Conservation (phyloP, 106 monocot genomes). For the Amphibolis antarctica region DNA sequence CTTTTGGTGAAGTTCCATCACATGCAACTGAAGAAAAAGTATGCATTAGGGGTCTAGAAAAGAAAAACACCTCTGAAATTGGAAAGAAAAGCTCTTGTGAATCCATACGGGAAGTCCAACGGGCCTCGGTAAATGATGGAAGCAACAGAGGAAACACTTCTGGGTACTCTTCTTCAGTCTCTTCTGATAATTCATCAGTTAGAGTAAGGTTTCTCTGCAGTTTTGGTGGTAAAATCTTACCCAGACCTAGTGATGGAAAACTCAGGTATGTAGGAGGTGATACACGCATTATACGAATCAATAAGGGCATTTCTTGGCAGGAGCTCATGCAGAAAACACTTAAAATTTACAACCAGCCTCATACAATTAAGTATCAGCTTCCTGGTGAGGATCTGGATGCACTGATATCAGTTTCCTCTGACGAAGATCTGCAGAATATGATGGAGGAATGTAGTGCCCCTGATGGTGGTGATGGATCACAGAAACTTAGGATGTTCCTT, state of each 20-base stretch:
- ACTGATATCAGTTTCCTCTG: constrained; percentile 75
- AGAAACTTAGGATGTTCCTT: constrained; percentile 75
- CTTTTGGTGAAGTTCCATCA: constrained; percentile 18
- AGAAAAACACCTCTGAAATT: constrained; percentile 24
- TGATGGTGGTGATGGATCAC: constrained; percentile 46
- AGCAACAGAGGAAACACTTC: constrained; percentile 32
- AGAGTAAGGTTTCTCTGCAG: constrained; percentile 74
- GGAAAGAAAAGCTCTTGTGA: constrained; percentile 26
- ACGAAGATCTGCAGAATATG: constrained; percentile 93
- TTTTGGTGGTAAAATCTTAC: constrained; percentile 85
- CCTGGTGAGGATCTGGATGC: constrained; percentile 90
- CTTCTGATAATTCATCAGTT: constrained; percentile 36
- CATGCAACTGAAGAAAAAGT: constrained; percentile 25
- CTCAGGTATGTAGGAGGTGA: constrained; percentile 93
- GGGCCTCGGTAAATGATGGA: constrained; percentile 33
- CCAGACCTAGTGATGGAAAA: constrained; percentile 84
- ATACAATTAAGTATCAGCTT: constrained; percentile 81
- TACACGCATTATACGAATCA: constrained; percentile 59
- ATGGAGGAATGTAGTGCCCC: constrained; percentile 80
- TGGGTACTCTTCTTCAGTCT: constrained; percentile 46
- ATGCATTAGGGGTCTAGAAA: constrained; percentile 29
- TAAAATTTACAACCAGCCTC: constrained; percentile 37
- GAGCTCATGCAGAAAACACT: constrained; percentile 61
- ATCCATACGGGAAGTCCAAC: constrained; percentile 28
- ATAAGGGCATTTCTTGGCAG: constrained; percentile 59